Evolutionary conservation across 345 rosid species (phyloP).

Genomic region (Cardiospermum halicacabum): DNA sequence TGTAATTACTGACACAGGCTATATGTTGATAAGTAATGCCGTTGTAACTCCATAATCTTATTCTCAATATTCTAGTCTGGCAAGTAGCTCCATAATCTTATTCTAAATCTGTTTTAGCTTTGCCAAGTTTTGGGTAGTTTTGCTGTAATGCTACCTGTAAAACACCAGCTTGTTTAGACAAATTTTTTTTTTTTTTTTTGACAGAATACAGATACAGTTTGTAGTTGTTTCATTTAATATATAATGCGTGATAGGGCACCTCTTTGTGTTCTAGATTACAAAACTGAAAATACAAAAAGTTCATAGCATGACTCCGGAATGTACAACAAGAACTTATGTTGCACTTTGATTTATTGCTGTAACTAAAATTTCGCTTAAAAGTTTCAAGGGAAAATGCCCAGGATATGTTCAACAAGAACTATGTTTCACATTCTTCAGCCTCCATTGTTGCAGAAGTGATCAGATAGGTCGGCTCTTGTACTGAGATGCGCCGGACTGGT

Average conservation of each 20-base stretch:
- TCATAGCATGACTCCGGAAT: too few species aligned
- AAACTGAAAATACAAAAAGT: too few species aligned
- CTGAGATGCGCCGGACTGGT: too few species aligned
- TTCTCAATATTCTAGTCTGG: not conserved
- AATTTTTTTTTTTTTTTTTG: not conserved
- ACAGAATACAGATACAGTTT: not conserved
- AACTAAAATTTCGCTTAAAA: too few species aligned
- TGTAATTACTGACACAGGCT: constrained; percentile 6
- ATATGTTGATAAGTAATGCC: not conserved
- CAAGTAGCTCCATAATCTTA: not conserved
- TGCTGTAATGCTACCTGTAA: constrained; percentile 5
- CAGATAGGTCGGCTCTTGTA: too few species aligned
- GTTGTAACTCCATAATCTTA: not conserved
- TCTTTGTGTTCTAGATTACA: too few species aligned
- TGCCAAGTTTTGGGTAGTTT: not conserved
- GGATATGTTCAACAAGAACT: too few species aligned
- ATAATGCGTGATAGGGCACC: not conserved
- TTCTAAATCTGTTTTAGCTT: not conserved
- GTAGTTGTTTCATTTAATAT: not conserved
- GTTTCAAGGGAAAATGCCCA: too few species aligned
- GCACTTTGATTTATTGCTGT: too few species aligned
- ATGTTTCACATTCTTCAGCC: too few species aligned
- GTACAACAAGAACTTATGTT: too few species aligned
- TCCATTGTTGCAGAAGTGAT: too few species aligned
- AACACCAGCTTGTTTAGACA: not conserved